phyloP scores from a whole-genome alignment of 441 rosid species.

The Lepidium campestre region DNA sequence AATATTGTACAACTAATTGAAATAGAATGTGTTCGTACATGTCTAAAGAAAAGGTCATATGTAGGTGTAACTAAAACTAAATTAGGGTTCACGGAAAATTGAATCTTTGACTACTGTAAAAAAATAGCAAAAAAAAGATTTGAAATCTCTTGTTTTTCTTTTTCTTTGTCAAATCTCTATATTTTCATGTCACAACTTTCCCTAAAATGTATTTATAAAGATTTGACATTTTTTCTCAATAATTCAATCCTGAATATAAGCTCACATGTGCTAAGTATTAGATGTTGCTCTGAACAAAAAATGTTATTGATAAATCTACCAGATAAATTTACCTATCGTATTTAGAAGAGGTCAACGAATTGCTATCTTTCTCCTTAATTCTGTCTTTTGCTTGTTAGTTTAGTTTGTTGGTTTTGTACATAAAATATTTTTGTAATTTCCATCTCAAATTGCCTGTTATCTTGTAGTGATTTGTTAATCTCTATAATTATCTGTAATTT shows the following conservation, averaged over 20 bases:
- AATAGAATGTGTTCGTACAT: background rate
- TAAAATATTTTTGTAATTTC: no score
- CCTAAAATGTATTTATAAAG: slow-evolving; percentile 12
- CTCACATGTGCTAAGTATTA: slow-evolving; percentile 9
- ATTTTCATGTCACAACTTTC: slow-evolving; percentile 11
- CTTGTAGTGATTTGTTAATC: no score
- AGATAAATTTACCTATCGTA: no score
- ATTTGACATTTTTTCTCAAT: slow-evolving; percentile 8
- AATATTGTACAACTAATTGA: background rate
- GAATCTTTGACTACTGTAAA: slow-evolving; percentile 1
- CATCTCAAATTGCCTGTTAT: no score
- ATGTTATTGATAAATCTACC: background rate
- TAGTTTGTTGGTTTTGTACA: no score
- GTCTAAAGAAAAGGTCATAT: background rate
- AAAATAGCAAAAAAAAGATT: background rate
- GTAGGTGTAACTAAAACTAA: background rate
- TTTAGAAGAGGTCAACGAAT: no score
- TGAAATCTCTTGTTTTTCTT: background rate
- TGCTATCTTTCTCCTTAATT: no score
- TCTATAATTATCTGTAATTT: no score
- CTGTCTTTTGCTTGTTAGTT: no score
- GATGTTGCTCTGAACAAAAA: background rate
- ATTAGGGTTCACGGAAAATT: background rate
- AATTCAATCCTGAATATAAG: background rate
- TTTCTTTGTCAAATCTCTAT: background rate